Percentiles rank a stretch among this genome's conserved stretches.
Conservation (phyloP, 2,329 filamentous ascomycete genomes). For the Talaromyces sp. region DNA sequence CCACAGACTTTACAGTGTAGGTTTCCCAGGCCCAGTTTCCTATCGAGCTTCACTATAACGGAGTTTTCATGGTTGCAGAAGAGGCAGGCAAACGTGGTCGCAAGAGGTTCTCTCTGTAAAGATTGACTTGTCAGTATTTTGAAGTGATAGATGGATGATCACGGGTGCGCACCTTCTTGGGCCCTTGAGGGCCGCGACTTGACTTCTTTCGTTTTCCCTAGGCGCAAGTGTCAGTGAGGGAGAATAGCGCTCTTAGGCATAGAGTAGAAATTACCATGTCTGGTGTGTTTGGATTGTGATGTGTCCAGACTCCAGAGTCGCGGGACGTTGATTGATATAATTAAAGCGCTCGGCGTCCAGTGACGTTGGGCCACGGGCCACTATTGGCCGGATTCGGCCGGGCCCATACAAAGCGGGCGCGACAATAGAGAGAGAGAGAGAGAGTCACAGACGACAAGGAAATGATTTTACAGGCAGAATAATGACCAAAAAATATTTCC, state of each 20-base stretch:
- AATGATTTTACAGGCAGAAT: too few relatives aligned
- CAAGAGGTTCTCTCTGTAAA: conserved; percentile 40
- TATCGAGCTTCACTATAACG: conserved; percentile 85
- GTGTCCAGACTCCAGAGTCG: neutral
- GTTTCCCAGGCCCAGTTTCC: conserved; percentile 80
- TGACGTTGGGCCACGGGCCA: neutral
- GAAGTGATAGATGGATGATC: neutral
- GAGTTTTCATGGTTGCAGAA: conserved; percentile 98
- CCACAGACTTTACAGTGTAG: conserved; percentile 89
- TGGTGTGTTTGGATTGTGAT: neutral
- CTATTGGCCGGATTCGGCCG: neutral
- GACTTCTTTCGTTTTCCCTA: conserved; percentile 91
- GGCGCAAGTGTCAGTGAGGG: neutral
- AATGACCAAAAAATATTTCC: too few relatives aligned
- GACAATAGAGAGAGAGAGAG: too few relatives aligned
- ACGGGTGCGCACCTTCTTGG: conserved; percentile 62
- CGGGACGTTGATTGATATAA: neutral
- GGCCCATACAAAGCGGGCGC: neutral
- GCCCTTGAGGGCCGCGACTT: conserved; percentile 71
- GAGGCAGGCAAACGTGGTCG: conserved; percentile 84
- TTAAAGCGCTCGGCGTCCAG: neutral
- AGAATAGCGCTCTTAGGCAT: neutral
- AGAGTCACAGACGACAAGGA: too few relatives aligned
- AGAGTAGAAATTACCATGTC: neutral
- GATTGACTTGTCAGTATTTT: conserved; percentile 5